phyloP scores from a whole-genome alignment of 2,329 filamentous ascomycete genomes.

The Colletotrichum eremochloae region DNA sequence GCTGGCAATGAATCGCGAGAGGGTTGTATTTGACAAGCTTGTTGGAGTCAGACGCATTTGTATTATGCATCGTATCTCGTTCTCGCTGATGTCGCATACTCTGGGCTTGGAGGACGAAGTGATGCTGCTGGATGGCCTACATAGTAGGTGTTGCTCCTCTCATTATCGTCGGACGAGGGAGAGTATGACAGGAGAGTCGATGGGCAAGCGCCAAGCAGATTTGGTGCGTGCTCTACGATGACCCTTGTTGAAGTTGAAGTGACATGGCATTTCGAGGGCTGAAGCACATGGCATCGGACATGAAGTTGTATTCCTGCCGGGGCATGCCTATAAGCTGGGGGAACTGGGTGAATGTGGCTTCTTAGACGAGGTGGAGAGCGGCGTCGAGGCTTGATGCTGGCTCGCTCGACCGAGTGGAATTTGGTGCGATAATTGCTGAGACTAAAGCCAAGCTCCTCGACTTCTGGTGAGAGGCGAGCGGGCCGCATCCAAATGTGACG shows the following conservation, averaged over 20 bases:
- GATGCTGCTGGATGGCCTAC: neutral
- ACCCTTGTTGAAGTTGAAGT: constrained; percentile 26
- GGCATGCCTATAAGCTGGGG: neutral
- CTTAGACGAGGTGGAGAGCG: constrained; percentile 29
- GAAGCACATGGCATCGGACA: constrained; percentile 25
- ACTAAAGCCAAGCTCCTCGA: constrained; percentile 3
- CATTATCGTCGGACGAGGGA: neutral
- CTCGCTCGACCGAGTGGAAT: constrained; percentile 8
- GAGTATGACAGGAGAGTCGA: neutral
- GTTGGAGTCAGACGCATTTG: neutral
- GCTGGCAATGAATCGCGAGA: constrained; percentile 11
- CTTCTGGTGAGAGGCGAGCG: neutral
- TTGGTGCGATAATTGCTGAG: constrained; percentile 1
- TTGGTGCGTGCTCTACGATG: constrained; percentile 24
- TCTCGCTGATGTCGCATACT: neutral
- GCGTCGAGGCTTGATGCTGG: constrained; percentile 33
- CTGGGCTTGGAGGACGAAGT: neutral
- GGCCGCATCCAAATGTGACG: constrained; percentile 13
- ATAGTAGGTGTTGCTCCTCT: neutral
- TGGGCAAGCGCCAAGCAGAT: constrained; percentile 10
- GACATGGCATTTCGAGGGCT: constrained; percentile 18
- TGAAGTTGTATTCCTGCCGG: constrained; percentile 28
- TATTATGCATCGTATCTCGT: constrained; percentile 15
- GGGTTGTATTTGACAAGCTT: neutral
- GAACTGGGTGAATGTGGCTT: constrained; percentile 17